These are phyloP conservation scores for Salix arbutifolia DNA, from an alignment of 345 rosid genomes.

Conservation along the genomic window DNA sequence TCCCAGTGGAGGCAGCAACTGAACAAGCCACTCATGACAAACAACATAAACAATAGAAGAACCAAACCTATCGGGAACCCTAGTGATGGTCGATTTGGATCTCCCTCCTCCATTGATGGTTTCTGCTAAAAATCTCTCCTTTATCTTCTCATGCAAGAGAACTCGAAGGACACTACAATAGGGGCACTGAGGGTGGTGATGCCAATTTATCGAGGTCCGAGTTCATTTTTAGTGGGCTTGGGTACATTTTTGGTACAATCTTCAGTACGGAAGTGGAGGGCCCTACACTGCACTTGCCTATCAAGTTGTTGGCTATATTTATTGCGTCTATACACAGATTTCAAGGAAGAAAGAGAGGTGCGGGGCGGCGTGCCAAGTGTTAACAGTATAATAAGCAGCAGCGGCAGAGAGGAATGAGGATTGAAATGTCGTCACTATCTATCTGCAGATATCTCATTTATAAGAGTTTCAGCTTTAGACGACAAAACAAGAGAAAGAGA, in stretches of 20 bases:
- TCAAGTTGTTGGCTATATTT: no score
- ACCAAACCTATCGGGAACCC: constrained; percentile 40
- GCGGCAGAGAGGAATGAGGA: no score
- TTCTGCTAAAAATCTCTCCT: background rate
- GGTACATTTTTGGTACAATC: background rate
- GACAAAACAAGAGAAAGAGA: no score
- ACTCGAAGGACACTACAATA: background rate
- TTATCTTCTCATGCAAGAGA: background rate
- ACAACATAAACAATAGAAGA: constrained; percentile 25
- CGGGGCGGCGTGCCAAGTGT: no score
- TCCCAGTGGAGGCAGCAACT: constrained; percentile 36
- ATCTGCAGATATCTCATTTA: no score
- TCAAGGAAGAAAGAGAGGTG: no score
- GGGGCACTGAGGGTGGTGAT: background rate
- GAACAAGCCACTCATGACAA: constrained; percentile 25
- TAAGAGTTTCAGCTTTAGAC: no score
- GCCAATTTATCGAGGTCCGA: no score
- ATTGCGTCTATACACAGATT: no score
- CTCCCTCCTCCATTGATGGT: constrained; percentile 10
- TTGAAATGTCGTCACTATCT: no score
- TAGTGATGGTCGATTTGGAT: constrained; percentile 22
- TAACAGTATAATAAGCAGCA: no score
- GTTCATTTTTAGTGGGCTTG: background rate
- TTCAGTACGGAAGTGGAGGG: constrained; percentile 19
- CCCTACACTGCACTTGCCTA: background rate